These are phyloP conservation scores for Pyrenophora graminea DNA, from an alignment of 2,329 filamentous ascomycete genomes.

Conservation along the genomic window DNA sequence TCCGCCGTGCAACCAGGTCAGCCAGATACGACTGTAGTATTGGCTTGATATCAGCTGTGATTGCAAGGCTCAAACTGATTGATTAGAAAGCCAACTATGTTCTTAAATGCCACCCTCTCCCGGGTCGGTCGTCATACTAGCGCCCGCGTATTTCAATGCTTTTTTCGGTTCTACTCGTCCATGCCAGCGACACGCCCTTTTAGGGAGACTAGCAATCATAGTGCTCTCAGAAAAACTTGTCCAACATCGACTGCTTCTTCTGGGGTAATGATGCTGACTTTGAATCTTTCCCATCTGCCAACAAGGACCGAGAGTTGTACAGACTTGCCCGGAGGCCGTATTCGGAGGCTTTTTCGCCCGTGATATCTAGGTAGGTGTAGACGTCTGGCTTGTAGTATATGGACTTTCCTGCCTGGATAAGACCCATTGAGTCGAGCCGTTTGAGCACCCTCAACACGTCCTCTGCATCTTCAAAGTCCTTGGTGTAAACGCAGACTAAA, in stretches of 20 bases:
- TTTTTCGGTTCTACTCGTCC: too few relatives aligned
- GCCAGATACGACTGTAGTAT: too few relatives aligned
- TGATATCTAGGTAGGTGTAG: conserved; percentile 53
- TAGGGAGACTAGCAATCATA: not conserved
- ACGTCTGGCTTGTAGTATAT: conserved; percentile 81
- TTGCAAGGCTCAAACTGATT: too few relatives aligned
- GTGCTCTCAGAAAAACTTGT: not conserved
- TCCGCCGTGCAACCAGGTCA: too few relatives aligned
- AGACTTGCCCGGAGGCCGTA: conserved; percentile 51
- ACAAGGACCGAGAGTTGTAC: conserved; percentile 48
- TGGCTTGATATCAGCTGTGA: too few relatives aligned
- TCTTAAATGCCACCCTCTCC: not conserved
- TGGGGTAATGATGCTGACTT: conserved; percentile 8
- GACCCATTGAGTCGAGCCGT: conserved; percentile 64
- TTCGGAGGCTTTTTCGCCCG: conserved; percentile 40
- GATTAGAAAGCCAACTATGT: too few relatives aligned
- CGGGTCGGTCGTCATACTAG: too few relatives aligned
- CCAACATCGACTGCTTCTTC: conserved; percentile 18
- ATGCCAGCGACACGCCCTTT: not conserved
- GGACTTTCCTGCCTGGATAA: conserved; percentile 55
- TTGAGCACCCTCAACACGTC: conserved; percentile 72
- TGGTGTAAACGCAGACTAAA: conserved; percentile 71
- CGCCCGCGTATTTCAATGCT: too few relatives aligned
- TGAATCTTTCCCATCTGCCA: conserved; percentile 20
- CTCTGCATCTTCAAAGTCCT: conserved; percentile 69